Percentiles rank a stretch among this genome's conserved stretches.
These are phyloP conservation scores for Apiotrichum siamense DNA, from an alignment of 1,284 basidiomycete species.

Conservation along the genomic window DNA sequence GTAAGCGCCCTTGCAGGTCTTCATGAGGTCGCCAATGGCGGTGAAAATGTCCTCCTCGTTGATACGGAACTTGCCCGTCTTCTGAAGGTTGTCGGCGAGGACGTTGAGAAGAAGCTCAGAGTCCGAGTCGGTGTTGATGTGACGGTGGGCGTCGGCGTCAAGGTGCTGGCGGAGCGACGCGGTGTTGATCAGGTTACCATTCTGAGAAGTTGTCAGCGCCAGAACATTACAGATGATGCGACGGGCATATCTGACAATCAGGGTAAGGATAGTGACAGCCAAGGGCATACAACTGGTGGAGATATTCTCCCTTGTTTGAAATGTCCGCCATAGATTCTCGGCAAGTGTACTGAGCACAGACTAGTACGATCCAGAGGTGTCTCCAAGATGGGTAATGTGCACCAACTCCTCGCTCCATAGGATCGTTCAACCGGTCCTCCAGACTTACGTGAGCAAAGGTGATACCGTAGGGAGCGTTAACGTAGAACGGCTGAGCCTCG, in stretches of 20 bases:
- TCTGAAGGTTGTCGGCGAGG: constrained; percentile 94
- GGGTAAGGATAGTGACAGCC: too few relatives aligned
- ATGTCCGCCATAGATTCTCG: too few relatives aligned
- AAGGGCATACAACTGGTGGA: too few relatives aligned
- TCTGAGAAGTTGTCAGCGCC: constrained; percentile 52
- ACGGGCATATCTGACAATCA: too few relatives aligned
- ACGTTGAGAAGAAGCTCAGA: constrained; percentile 96
- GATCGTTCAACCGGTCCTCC: too few relatives aligned
- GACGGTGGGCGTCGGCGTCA: constrained; percentile 93
- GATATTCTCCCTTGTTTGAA: too few relatives aligned
- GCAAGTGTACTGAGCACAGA: too few relatives aligned
- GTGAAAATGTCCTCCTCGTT: constrained; percentile 99
- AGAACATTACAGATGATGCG: neutral
- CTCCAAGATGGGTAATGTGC: too few relatives aligned
- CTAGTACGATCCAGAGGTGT: too few relatives aligned
- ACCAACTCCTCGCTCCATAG: too few relatives aligned
- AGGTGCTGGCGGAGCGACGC: constrained; percentile 77
- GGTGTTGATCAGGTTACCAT: constrained; percentile 98
- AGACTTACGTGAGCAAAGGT: constrained; percentile 86
- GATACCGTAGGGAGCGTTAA: constrained; percentile 92
- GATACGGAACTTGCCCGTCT: constrained; percentile 97
- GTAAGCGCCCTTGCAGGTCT: constrained; percentile 84
- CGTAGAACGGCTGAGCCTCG: constrained; percentile 99
- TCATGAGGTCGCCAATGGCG: constrained; percentile 84
- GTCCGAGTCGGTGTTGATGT: constrained; percentile 98